Conservation (phyloP, 371 early-diverging fungal species). For the Apophysomyces ossiformis region DNA sequence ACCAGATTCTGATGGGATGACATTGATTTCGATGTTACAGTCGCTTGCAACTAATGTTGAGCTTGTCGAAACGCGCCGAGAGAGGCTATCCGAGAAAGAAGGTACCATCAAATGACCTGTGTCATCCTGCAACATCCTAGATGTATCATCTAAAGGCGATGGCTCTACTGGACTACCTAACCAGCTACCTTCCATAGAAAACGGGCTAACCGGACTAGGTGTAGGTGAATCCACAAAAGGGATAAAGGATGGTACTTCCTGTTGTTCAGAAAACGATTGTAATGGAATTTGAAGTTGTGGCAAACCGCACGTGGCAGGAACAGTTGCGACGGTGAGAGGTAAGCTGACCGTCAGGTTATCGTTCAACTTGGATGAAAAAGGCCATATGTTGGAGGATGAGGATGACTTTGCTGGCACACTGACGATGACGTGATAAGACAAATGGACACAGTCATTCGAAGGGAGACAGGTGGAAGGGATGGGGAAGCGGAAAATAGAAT, state of each 20-base stretch:
- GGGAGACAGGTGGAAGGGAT: slow-evolving; percentile 39
- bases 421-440: slow-evolving; percentile 33
- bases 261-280: slow-evolving; percentile 17
- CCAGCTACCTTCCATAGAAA: slow-evolving; percentile 27
- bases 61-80: not conserved
- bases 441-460: slow-evolving; percentile 33
- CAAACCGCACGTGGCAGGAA: slow-evolving; percentile 20
- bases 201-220: slow-evolving; percentile 35
- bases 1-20: not conserved
- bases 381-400: slow-evolving; percentile 13
- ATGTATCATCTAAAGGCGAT: slow-evolving; percentile 17
- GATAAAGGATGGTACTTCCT: slow-evolving; percentile 36
- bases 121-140: slow-evolving; percentile 30
- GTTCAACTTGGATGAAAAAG: not conserved
- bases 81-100: not conserved
- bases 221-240: slow-evolving; percentile 42
- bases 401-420: slow-evolving; percentile 25
- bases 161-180: slow-evolving; percentile 38
- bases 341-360: slow-evolving; percentile 16
- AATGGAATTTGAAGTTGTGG: slow-evolving; percentile 22
- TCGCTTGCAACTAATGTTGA: slow-evolving; percentile 1
- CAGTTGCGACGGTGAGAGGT: slow-evolving; percentile 24
- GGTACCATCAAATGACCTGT: slow-evolving; percentile 48
- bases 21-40: not conserved
- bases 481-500: slow-evolving; percentile 36